Conservation (phyloP, 2,329 filamentous ascomycete species). For the Diaporthe citriasiana region DNA sequence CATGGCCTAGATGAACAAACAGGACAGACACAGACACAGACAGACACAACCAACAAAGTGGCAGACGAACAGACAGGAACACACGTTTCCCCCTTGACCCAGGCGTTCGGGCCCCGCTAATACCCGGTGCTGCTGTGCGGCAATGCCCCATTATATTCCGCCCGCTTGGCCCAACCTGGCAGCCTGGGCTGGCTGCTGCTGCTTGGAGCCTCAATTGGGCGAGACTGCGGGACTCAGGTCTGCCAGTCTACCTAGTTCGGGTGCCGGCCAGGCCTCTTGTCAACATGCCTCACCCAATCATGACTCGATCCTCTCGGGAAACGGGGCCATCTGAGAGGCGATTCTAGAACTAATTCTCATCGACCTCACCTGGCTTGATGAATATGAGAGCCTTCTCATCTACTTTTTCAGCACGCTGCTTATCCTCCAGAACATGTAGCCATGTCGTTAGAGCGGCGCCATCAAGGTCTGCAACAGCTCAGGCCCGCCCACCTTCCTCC, state of each 20-base stretch:
- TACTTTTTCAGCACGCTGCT: slow-evolving; percentile 3
- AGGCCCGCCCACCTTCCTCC: slow-evolving; percentile 32
- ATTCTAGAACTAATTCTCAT: slow-evolving; percentile 19
- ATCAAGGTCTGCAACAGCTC: slow-evolving; percentile 31
- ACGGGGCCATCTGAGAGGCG: slow-evolving; percentile 25
- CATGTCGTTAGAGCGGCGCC: slow-evolving; percentile 33
- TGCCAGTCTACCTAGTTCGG: slow-evolving; percentile 8
- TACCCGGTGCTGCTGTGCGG: slow-evolving; percentile 21
- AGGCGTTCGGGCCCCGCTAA: slow-evolving; percentile 34
- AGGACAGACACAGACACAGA: neutral
- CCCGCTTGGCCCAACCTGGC: slow-evolving; percentile 14
- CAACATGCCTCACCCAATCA: slow-evolving; percentile 30
- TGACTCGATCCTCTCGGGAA: slow-evolving; percentile 27
- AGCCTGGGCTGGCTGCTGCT: neutral
- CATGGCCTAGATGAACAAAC: neutral
- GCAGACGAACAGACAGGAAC: neutral
- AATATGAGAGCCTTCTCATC: slow-evolving; percentile 39
- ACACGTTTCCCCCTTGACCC: neutral
- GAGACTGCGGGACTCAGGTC: neutral
- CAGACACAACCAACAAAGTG: too few species aligned
- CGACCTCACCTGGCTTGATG: slow-evolving; percentile 2
- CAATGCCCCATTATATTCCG: slow-evolving; percentile 24
- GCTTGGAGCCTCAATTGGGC: neutral
- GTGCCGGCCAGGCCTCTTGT: slow-evolving; percentile 20
- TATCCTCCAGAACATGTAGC: slow-evolving; percentile 12